These are phyloP conservation scores for Cladophialophora immunda DNA, from an alignment of 2,329 filamentous ascomycete genomes.

Conservation along the genomic window DNA sequence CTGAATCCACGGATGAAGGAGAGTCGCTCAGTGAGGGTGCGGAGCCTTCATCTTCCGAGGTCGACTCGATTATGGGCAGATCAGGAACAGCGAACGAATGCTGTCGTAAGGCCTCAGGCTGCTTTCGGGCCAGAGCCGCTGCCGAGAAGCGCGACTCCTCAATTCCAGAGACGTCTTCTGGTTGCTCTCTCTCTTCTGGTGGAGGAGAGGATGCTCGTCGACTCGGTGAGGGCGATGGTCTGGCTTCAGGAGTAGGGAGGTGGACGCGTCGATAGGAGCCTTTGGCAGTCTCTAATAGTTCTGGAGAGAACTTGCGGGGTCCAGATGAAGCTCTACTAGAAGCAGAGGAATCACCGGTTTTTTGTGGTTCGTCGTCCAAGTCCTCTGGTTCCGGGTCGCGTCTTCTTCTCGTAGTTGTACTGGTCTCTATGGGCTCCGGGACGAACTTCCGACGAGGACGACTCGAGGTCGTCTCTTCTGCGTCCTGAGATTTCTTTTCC, in stretches of 20 bases:
- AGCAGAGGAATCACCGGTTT: constrained; percentile 18
- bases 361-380: constrained; percentile 32
- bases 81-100: constrained; percentile 70
- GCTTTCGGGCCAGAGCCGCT: constrained; percentile 48
- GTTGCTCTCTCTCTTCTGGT: constrained; percentile 20
- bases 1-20: constrained; percentile 45
- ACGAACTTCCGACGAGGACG: constrained; percentile 67
- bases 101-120: constrained; percentile 49
- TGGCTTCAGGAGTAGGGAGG: constrained; percentile 20
- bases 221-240: constrained; percentile 11
- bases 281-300: constrained; percentile 81
- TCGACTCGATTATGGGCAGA: constrained; percentile 68
- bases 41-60: constrained; percentile 60
- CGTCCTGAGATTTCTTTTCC: constrained; percentile 34
- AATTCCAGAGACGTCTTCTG: constrained; percentile 36
- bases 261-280: constrained; percentile 68
- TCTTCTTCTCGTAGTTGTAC: constrained; percentile 41
- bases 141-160: constrained; percentile 57
- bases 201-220: constrained; percentile 18
- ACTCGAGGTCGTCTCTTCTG: constrained; percentile 40
- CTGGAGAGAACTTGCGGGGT: constrained; percentile 72
- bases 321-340: constrained; percentile 35
- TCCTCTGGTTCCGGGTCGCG: constrained; percentile 16
- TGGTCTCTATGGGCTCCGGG: constrained; percentile 77
- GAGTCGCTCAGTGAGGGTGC: constrained; percentile 57